These are phyloP conservation scores for Heliamphora exappendiculata DNA, from an alignment of 148 eudicot genomes.

Conservation along the genomic window DNA sequence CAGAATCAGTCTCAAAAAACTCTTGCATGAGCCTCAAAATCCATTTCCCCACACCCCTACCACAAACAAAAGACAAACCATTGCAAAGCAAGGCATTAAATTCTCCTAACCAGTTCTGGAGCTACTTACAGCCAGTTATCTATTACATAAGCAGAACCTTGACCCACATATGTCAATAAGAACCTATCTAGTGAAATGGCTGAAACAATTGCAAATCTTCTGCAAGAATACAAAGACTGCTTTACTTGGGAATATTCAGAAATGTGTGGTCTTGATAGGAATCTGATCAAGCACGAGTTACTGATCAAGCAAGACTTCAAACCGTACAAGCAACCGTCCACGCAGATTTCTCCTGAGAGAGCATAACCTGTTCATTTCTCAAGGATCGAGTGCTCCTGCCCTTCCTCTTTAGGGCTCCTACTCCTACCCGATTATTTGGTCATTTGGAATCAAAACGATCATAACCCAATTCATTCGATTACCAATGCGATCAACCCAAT, in stretches of 20 bases:
- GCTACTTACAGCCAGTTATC: conserved; percentile 1
- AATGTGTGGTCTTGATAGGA: no score
- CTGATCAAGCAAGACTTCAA: no score
- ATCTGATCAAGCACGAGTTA: no score
- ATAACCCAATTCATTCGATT: no score
- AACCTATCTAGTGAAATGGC: background rate
- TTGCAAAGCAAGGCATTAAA: background rate
- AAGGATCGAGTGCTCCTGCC: no score
- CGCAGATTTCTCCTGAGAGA: no score
- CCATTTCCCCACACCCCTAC: conserved; percentile 93
- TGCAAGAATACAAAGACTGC: background rate
- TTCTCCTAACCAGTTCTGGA: background rate
- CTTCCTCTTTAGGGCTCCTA: no score
- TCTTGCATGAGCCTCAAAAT: conserved; percentile 61
- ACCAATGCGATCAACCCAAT: no score
- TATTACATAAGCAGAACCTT: background rate
- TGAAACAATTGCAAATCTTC: background rate
- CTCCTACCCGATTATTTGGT: no score
- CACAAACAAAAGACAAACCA: conserved; percentile 12
- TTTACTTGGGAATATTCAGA: background rate
- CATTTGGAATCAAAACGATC: no score
- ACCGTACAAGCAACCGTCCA: no score
- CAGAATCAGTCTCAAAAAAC: conserved; percentile 44
- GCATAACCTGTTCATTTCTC: no score
- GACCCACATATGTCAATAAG: background rate